A percentile compares a stretch with the other conserved stretches of the same genome.
Conservation (phyloP, 495 filamentous ascomycete species). For the Astrocystis sublimbata region DNA sequence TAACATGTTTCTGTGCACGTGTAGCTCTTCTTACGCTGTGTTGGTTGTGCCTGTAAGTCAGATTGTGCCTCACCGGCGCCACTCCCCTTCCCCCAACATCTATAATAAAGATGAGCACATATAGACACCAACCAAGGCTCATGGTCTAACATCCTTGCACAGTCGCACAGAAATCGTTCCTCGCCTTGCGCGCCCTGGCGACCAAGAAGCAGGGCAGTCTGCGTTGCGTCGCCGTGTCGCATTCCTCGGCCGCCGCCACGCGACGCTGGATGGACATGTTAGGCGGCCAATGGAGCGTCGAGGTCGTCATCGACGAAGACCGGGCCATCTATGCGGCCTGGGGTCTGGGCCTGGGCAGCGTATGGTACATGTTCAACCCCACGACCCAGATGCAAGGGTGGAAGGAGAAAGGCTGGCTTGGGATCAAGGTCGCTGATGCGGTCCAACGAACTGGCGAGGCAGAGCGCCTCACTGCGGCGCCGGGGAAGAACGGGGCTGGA, state of each 20-base stretch:
- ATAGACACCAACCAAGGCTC: background rate
- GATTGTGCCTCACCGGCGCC: slow-evolving; percentile 1
- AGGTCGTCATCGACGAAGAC: slow-evolving; percentile 54
- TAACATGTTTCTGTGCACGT: no score
- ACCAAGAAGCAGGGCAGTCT: slow-evolving; percentile 41
- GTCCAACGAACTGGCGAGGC: slow-evolving; percentile 32
- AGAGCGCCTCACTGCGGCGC: slow-evolving; percentile 11
- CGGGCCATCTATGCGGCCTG: slow-evolving; percentile 53
- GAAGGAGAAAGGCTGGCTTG: slow-evolving; percentile 48
- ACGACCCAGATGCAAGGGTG: slow-evolving; percentile 42
- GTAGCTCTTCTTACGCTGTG: slow-evolving; percentile 57
- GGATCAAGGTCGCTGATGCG: slow-evolving; percentile 39
- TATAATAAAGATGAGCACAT: background rate
- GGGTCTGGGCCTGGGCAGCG: slow-evolving; percentile 52
- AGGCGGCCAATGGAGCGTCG: slow-evolving; percentile 48
- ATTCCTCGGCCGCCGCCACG: slow-evolving; percentile 50
- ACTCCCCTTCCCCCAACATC: background rate
- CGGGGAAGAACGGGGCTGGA: background rate
- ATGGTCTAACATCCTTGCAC: background rate
- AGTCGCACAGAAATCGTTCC: slow-evolving; percentile 60
- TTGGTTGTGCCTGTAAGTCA: slow-evolving; percentile 55
- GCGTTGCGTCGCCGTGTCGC: slow-evolving; percentile 56
- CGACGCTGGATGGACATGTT: slow-evolving; percentile 51
- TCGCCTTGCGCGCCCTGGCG: slow-evolving; percentile 49
- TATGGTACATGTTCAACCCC: slow-evolving; percentile 54